Evolutionary conservation across 805 yeast genomes (phyloP), one percentile per base, ranked within the genome.

Genomic region (Yamadazyma nakazawae): DNA sequence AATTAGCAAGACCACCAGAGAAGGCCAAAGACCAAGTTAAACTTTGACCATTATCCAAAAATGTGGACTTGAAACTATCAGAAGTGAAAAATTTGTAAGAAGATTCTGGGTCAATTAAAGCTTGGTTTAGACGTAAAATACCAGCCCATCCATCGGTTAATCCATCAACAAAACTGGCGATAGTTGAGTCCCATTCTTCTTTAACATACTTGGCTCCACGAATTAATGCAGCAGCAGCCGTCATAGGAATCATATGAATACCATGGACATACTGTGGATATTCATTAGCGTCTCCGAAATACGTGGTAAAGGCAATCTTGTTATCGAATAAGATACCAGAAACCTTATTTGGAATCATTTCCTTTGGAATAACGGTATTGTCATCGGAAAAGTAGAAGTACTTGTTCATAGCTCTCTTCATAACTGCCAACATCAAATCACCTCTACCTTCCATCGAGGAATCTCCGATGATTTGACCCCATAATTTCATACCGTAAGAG

Each of bases 171-270:
- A 81, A 75, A 1, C 62, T 51, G 1, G 64, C 56, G 28, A 84
- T 63, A 49, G 72, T 76, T 41, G 72, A 68, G 5, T 73, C 65
- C 88, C 88, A 84, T 64, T 84, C 90, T 60, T 84, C 78, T 54
- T 66, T 54, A 9, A 77, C 84, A 62, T 78, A 85, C 1, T 60
- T 57, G 7, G 79, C 73, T 1, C 71, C 67, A 61, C 90, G 71
- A 25, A 83, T 70, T 48, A 75, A 80, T 1, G 85, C 78, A 6
- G 88, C 80, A n/a, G 81, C 74, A 2, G 89, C 81, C 0, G 88
- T 82, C 34, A 84, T 74, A 28, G 92, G 94, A 28, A 85, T 70
- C 74, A 86, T 85, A 58, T 85, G 90, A 43, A 85, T 85, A 66
- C 88, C 88, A 53, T 85, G 91, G 39, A 85, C 82, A 62, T 80